These are phyloP conservation scores for Daldinia concentrica DNA, from an alignment of 495 filamentous ascomycete genomes.

Conservation along the genomic window DNA sequence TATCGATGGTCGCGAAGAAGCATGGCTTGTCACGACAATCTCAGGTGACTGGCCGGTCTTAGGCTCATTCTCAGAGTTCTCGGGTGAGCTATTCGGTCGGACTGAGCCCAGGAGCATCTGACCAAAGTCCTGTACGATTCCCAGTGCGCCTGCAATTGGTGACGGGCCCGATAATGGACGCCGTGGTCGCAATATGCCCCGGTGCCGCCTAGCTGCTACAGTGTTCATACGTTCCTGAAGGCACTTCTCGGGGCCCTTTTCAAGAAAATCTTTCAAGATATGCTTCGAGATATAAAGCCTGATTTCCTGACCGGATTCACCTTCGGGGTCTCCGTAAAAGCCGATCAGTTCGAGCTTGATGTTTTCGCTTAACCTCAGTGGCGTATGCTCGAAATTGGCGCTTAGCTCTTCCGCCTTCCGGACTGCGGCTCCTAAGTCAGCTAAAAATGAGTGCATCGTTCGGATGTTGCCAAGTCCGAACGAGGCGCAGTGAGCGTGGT, in stretches of 20 bases:
- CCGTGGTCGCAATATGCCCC: slow-evolving; percentile 12
- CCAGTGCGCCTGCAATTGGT: slow-evolving; percentile 23
- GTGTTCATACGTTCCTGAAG: slow-evolving; percentile 53
- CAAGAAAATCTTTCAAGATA: slow-evolving; percentile 59
- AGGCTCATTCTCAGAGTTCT: slow-evolving; percentile 9
- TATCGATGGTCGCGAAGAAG: slow-evolving; percentile 39
- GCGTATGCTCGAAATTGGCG: slow-evolving; percentile 52
- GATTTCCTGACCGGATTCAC: slow-evolving; percentile 54
- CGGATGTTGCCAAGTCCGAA: slow-evolving; percentile 63
- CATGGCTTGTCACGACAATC: slow-evolving; percentile 50
- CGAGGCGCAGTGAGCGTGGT: slow-evolving; percentile 65
- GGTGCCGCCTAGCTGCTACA: slow-evolving; percentile 34
- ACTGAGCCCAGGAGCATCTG: slow-evolving; percentile 36
- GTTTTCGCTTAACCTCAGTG: slow-evolving; percentile 58
- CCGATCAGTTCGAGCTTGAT: slow-evolving; percentile 69
- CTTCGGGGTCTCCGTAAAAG: slow-evolving; percentile 66
- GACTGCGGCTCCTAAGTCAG: slow-evolving; percentile 57
- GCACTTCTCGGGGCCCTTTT: slow-evolving; percentile 55
- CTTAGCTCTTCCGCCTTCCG: slow-evolving; percentile 53
- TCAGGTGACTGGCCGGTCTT: slow-evolving; percentile 42
- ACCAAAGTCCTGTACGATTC: slow-evolving; percentile 38
- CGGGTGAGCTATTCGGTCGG: slow-evolving; percentile 16
- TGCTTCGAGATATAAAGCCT: slow-evolving; percentile 65
- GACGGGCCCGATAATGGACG: slow-evolving; percentile 24
- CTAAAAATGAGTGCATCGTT: slow-evolving; percentile 60